Percentiles rank a stretch among this genome's conserved stretches.
These are phyloP conservation scores for Diddensiella transvaalensis DNA, from an alignment of 805 yeast genomes.

Conservation along the genomic window DNA sequence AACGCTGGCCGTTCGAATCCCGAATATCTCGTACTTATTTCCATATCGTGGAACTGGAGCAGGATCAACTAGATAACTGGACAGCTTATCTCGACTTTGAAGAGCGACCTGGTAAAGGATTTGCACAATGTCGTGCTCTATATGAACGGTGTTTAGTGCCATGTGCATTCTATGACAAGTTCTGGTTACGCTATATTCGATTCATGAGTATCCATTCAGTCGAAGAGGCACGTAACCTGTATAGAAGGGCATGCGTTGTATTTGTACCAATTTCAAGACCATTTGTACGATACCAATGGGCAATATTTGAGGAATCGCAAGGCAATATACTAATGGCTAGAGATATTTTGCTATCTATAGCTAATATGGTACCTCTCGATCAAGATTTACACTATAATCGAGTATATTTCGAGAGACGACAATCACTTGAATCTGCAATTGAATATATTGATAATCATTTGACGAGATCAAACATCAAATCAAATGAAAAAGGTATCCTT, in stretches of 20 bases:
- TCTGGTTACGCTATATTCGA: constrained; percentile 68
- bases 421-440: constrained; percentile 6
- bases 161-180: constrained; percentile 52
- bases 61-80: constrained; percentile 56
- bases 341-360: constrained; percentile 24
- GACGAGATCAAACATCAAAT: not conserved
- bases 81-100: constrained; percentile 56
- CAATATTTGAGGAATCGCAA: constrained; percentile 33
- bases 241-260: constrained; percentile 46
- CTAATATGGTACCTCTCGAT: constrained; percentile 19
- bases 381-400: constrained; percentile 22
- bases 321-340: constrained; percentile 29
- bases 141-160: constrained; percentile 64
- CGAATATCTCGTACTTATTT: constrained; percentile 57
- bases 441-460: constrained; percentile 4
- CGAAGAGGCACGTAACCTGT: constrained; percentile 41
- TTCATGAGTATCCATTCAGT: constrained; percentile 41
- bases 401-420: constrained; percentile 27
- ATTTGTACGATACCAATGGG: constrained; percentile 31
- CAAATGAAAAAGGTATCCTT: constrained; percentile 9
- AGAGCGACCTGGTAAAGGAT: constrained; percentile 29
- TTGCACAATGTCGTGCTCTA: constrained; percentile 39
- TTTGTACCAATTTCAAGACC: constrained; percentile 33
- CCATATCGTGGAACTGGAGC: constrained; percentile 45
- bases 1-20: constrained; percentile 75